Percentiles rank a stretch among this genome's conserved stretches.
Conservation (phyloP, 345 rosid genomes). For the thale cress (Arabidopsis thaliana) region DNA sequence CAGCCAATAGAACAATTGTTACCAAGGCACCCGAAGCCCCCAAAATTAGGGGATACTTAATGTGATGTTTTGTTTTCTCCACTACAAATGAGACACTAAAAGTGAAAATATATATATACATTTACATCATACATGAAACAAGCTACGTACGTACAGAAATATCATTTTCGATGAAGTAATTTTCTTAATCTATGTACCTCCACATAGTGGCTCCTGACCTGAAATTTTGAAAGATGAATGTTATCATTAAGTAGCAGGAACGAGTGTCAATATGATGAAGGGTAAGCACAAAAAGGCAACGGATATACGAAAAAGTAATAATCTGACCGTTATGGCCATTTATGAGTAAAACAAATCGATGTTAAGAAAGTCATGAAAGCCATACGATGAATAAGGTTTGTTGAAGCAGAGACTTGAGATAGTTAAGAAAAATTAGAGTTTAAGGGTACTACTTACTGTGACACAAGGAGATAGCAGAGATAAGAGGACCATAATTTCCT, state of each 20-base stretch:
- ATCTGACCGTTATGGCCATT: neutral
- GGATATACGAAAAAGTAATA: neutral
- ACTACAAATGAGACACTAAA: constrained; percentile 15
- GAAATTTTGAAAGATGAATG: constrained; percentile 8
- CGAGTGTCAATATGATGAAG: neutral
- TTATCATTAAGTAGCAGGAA: neutral
- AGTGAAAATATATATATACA: neutral
- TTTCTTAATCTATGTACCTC: neutral
- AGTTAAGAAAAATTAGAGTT: neutral
- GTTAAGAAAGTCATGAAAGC: neutral
- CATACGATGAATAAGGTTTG: neutral
- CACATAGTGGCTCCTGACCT: constrained; percentile 12
- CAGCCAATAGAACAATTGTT: constrained; percentile 23
- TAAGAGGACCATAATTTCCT: constrained; percentile 65
- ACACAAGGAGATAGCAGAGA: constrained; percentile 65
- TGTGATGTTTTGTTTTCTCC: constrained; percentile 14
- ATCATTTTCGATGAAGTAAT: too few relatives aligned
- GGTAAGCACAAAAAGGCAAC: too few relatives aligned
- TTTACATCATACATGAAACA: too few relatives aligned
- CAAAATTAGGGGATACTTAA: constrained; percentile 2
- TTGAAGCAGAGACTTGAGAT: neutral
- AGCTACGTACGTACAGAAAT: neutral
- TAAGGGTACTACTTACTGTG: constrained; percentile 42
- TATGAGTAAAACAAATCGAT: neutral
- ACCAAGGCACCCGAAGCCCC: constrained; percentile 15